These are phyloP conservation scores for Leucogyrophana mollusca DNA, from an alignment of 768 basidiomycete genomes.

Conservation along the genomic window DNA sequence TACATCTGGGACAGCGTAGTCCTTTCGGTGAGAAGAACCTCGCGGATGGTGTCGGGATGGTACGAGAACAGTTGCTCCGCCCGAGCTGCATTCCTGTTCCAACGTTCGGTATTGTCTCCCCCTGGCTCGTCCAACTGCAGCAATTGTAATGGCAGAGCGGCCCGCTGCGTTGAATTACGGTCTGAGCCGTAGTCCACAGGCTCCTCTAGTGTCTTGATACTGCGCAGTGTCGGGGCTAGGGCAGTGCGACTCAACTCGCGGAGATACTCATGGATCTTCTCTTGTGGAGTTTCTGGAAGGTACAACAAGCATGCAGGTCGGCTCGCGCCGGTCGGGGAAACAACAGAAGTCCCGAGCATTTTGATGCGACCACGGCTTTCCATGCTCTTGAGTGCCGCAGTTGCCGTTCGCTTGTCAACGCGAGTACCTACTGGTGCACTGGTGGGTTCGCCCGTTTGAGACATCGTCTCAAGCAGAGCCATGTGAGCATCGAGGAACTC, in stretches of 20 bases:
- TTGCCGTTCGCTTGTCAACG: constrained; percentile 73
- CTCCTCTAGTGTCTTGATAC: constrained; percentile 52
- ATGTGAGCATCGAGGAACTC: constrained; percentile 71
- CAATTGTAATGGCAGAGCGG: constrained; percentile 42
- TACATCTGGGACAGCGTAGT: constrained; percentile 71
- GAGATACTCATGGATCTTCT: constrained; percentile 58
- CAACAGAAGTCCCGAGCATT: constrained; percentile 63
- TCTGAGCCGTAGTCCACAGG: constrained; percentile 55
- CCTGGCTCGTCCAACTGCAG: constrained; percentile 46
- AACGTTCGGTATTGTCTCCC: constrained; percentile 40
- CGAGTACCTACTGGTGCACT: constrained; percentile 69
- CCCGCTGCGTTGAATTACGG: constrained; percentile 25
- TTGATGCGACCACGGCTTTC: constrained; percentile 69
- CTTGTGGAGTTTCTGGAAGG: constrained; percentile 55
- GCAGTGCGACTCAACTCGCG: constrained; percentile 43
- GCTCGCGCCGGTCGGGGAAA: constrained; percentile 55
- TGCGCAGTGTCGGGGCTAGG: constrained; percentile 27
- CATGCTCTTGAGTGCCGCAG: constrained; percentile 55
- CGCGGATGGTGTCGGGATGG: constrained; percentile 54
- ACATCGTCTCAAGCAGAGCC: constrained; percentile 56
- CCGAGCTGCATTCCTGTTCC: constrained; percentile 42
- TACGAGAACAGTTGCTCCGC: constrained; percentile 53
- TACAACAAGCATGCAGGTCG: constrained; percentile 65
- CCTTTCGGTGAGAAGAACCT: constrained; percentile 66
- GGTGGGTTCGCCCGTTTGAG: constrained; percentile 61